Conservation (phyloP, 2,329 filamentous ascomycete species). For the Nothopassalora personata region DNA sequence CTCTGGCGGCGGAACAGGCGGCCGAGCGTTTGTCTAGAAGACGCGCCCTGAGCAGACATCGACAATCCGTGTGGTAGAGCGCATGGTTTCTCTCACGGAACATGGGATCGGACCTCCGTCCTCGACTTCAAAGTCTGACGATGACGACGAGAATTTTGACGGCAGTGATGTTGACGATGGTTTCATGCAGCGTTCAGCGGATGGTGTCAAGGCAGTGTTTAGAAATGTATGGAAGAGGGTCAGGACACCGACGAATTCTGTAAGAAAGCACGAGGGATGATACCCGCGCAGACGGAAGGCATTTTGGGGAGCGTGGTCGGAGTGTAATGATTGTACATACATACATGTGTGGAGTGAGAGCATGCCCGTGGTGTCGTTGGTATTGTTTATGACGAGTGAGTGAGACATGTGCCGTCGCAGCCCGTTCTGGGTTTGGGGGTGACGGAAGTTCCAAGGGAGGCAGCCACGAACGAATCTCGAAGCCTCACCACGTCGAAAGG, state of each 20-base stretch:
- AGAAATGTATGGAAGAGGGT: not conserved
- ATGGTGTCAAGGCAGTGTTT: not conserved
- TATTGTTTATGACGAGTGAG: too few relatives aligned
- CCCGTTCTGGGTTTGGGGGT: too few relatives aligned
- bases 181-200: constrained; percentile 6
- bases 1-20: constrained; percentile 7
- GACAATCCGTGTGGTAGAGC: not conserved
- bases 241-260: not conserved
- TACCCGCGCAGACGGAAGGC: not conserved
- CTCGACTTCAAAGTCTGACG: not conserved
- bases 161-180: not conserved
- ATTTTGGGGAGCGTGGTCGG: too few relatives aligned
- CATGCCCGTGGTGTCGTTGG: too few relatives aligned
- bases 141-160: not conserved
- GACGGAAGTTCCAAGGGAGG: too few relatives aligned
- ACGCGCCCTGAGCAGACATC: not conserved
- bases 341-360: too few relatives aligned
- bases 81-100: not conserved
- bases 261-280: not conserved
- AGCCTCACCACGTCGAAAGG: too few relatives aligned
- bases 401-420: too few relatives aligned
- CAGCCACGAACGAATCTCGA: too few relatives aligned
- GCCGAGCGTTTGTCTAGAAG: constrained; percentile 16
- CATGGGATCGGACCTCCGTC: not conserved
- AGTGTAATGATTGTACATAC: too few relatives aligned